Evolutionary conservation across 1,139 yeast genomes (phyloP), one percentile per base, ranked within the genome.

Genomic region (Arxiozyma slooffiae): DNA sequence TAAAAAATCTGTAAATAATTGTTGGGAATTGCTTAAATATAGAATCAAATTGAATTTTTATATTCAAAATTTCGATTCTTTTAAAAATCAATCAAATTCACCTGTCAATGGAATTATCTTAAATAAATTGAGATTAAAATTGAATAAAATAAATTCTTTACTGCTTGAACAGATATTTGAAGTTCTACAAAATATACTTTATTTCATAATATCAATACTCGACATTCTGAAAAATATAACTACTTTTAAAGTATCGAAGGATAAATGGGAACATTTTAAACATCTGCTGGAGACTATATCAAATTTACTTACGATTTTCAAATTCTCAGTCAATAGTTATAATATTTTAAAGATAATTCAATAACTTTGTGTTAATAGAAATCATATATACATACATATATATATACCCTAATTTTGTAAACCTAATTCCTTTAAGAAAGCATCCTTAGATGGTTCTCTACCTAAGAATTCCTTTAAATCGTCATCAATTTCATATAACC

Each of bases 361-460:
- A 14, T 37, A 22, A 23, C 7, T 14, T 30, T 2, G 36, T 2
- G 14, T 11, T 30, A 34, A 26, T 14, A 30, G n/a, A 9, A 30
- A 44, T 34, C 6, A 38, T 5, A 36, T 14, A 22, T 21, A 22
- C 4, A 26, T 7, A 26, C 5, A 39, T 17, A 17, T 40, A 41
- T 11, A 38, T 17, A 42, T 34, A 26, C 23, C 22, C 22, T 44
- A 54, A 18, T 49, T 51, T 18, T 41, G 26, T 44, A 59, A 50
- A 18, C 85, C 84, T 47, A 83, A 65, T 61, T 85, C 94, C 57
- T 74, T 62, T 58, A 85, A 71, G 70, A 85, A 86, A 0, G 94
- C 89, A 40, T 73, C 78, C 51, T 81, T 78, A 60, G 77, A 79
- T 49, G 95, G 95, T 59, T 80, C 77, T 63, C 96, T 78, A 1